Evolutionary conservation across 2,329 filamentous ascomycete species (phyloP).

Genomic region (Aspergillus floridensis): DNA sequence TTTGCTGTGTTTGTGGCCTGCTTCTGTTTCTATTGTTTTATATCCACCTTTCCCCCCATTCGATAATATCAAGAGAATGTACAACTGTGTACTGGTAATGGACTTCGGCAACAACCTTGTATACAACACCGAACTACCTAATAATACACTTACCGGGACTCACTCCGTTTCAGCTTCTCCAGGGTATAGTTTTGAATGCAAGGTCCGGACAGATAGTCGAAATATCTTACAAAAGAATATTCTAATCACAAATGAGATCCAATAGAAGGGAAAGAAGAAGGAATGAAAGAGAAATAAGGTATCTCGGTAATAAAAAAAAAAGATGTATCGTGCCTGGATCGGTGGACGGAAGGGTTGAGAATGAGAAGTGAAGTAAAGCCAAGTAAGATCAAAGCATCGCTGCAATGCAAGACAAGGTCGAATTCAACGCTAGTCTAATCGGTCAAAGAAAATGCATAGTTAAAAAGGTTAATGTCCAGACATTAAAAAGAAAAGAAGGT

Average conservation of each 20-base stretch:
- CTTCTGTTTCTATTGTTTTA: neutral
- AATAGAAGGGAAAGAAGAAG: neutral
- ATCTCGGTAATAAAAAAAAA: conserved; percentile 5
- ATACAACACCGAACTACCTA: neutral
- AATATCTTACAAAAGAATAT: neutral
- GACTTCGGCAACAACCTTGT: neutral
- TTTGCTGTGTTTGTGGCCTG: neutral
- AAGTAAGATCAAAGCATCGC: conserved; percentile 13
- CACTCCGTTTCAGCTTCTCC: neutral
- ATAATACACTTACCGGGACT: neutral
- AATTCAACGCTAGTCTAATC: neutral
- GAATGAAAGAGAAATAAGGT: neutral
- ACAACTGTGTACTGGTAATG: neutral
- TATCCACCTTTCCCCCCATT: neutral
- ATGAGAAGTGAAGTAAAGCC: conserved; percentile 11
- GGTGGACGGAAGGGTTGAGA: conserved; percentile 3
- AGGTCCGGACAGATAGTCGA: neutral
- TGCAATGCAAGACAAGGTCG: conserved; percentile 18
- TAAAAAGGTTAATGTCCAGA: conserved; percentile 24
- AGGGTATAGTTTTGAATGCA: neutral
- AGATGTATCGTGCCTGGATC: conserved; percentile 5
- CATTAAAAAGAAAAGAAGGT: conserved; percentile 22
- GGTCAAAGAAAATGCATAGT: conserved; percentile 1
- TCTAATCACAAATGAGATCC: neutral
- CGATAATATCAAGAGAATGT: too few species aligned